phyloP scores from a whole-genome alignment of 208 protist genomes.

The Crithidia fasciculata region DNA sequence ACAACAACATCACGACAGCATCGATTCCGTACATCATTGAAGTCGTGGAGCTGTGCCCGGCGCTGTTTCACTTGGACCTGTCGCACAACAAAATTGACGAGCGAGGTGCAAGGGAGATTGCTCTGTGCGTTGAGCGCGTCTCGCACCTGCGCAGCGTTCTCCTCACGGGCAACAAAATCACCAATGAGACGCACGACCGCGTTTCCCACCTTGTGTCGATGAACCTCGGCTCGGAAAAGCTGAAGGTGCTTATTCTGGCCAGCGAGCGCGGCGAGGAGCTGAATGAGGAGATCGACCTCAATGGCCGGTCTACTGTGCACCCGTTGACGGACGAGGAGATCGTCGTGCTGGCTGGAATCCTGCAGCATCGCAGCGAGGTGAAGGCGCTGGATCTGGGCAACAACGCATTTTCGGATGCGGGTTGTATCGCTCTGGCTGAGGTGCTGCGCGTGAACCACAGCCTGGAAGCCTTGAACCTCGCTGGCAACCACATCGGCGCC shows the following conservation, averaged over 20 bases:
- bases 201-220: slow-evolving; percentile 71
- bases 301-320: slow-evolving; percentile 45
- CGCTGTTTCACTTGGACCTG: slow-evolving; percentile 63
- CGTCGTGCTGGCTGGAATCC: slow-evolving; percentile 54
- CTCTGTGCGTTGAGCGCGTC: slow-evolving; percentile 45
- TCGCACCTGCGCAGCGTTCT: slow-evolving; percentile 50
- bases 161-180: slow-evolving; percentile 62
- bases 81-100: slow-evolving; percentile 80
- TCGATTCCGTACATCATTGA: slow-evolving; percentile 65
- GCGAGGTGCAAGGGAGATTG: slow-evolving; percentile 52
- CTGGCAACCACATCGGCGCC: slow-evolving; percentile 71
- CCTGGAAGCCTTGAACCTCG: slow-evolving; percentile 77
- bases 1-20: slow-evolving; percentile 71
- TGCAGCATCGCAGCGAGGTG: slow-evolving; percentile 53
- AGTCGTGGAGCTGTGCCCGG: slow-evolving; percentile 54
- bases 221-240: slow-evolving; percentile 66
- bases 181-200: slow-evolving; percentile 38
- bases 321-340: slow-evolving; percentile 75
- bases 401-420: slow-evolving; percentile 78
- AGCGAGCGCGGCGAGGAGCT: slow-evolving; percentile 45
- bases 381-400: slow-evolving; percentile 69
- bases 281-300: slow-evolving; percentile 70
- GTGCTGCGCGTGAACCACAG: slow-evolving; percentile 79
- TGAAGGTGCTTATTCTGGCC: slow-evolving; percentile 70
- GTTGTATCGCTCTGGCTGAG: slow-evolving; percentile 75